These are phyloP conservation scores for Wickerhamomyces sp. DNA, from an alignment of 1,139 yeast species.

Conservation along the genomic window DNA sequence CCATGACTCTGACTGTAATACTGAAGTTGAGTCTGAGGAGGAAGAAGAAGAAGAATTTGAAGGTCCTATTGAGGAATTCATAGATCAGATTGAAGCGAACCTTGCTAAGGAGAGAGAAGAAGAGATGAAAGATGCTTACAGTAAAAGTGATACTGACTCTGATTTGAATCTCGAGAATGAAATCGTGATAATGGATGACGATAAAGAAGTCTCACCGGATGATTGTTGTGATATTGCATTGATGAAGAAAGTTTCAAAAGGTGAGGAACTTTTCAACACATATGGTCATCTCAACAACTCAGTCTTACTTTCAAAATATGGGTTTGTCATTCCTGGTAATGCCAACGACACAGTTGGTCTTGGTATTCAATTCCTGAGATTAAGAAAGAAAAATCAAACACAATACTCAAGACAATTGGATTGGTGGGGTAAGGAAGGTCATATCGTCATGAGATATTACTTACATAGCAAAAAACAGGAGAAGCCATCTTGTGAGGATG, in stretches of 20 bases:
- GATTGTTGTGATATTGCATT: constrained; percentile 54
- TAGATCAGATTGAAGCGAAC: constrained; percentile 14
- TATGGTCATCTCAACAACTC: constrained; percentile 86
- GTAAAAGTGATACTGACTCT: constrained; percentile 29
- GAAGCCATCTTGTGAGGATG: constrained; percentile 8
- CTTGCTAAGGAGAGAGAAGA: constrained; percentile 13
- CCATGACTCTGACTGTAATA: background rate
- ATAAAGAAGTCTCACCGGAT: constrained; percentile 27
- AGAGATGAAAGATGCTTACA: constrained; percentile 32
- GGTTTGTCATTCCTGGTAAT: constrained; percentile 54
- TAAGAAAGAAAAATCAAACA: constrained; percentile 32
- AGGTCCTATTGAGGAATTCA: constrained; percentile 24
- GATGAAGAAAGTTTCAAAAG: constrained; percentile 22
- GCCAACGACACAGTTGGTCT: constrained; percentile 58
- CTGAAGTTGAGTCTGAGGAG: background rate
- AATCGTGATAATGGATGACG: constrained; percentile 21
- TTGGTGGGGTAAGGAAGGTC: constrained; percentile 63
- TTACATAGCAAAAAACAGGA: constrained; percentile 16
- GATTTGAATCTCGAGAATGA: constrained; percentile 38
- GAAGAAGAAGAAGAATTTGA: constrained; percentile 22
- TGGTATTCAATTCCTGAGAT: constrained; percentile 45
- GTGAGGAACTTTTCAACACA: constrained; percentile 63
- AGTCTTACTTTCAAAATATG: constrained; percentile 53
- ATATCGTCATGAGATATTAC: constrained; percentile 29
- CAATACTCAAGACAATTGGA: constrained; percentile 41